Base-by-base conservation (phyloP, 202 grass and related monocot species). In the Carex arenaria region DNA sequence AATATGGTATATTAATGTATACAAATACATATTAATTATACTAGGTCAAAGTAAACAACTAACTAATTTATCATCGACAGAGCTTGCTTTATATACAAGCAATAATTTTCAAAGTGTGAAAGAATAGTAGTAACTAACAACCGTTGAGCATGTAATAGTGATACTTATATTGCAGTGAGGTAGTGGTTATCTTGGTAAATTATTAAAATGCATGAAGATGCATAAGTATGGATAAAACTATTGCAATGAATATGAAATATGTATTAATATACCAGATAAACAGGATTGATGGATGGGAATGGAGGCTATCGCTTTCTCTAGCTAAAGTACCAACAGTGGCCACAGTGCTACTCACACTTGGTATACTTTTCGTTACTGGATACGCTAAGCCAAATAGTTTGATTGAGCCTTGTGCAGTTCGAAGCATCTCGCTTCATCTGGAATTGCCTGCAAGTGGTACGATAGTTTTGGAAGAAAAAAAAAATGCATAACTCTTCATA, bases 331-430 rank as follows among this genome's bases (percentile, higher is more conserved):
- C 89, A 17, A 91, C 87, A 9, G 28, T 49, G 26, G 26, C 26
- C 26, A 26, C 26, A 26, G 26, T 26, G 31, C 79, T 91, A 64
- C 84, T 97, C 68, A 93, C 91, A n/a, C 42, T 97, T 2, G 94
- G 91, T 26, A 87, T 87, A 69, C 87, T 97, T 64, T 78, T 91
- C 61, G 89, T 97, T 12, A 72, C 75, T 2, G 91, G 42, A 97
- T 85, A 97, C 91, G 0, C 87, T 91, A 64, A 97, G 0, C 89
- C 94, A 64, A 97, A 97, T 86, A 93, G 89, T 85, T 89, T 97
- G 7, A 91, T 97, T 34, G 91, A 91, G 84, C 89, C 36, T 38
- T 38, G 36, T 38, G 4, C 36, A 38, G 36, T 80, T 82, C 61
- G 17, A 55, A 95, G 0, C 65, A 6, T 76, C 15, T 61, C 28